Evolutionary conservation across 2,329 filamentous ascomycete genomes (phyloP), one percentile per base, ranked within the genome.

Genomic region (Bipolaris bicolor): DNA sequence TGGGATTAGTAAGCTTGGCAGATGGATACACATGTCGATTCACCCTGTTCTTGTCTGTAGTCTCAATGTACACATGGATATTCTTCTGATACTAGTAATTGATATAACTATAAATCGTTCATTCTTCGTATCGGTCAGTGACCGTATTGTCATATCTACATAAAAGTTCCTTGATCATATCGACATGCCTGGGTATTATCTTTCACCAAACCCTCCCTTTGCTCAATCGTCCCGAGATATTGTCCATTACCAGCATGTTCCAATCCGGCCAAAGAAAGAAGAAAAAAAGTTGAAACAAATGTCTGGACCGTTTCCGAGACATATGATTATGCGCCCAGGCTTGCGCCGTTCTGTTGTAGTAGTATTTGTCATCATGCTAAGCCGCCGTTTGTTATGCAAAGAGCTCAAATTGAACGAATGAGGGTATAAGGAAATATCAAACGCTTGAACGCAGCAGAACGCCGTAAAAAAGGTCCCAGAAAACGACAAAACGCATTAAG

Each of bases 401-500:
- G 49, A 53, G 41, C 52, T 31, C 36, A 49, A 26, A 54, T 40
- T 49, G 45, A 50, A 33, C 48, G 55, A 60, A 57, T 57, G 70
- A 71, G 70, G 70, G 70, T 73, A 73, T 73, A 68, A 69, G 61
- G 61, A 66, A 72, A 69, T 62, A 11, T 48, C 48, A 65, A 63
- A 62, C 72, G 71, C 71, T 75, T 73, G 69, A 76, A 76, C 71
- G 72, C 72, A 71, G 65, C 62, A 73, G 48, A 60, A 63, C 44
- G 41, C 51, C 49, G 54, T 44, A 49, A 52, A 59, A 57, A 22
- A 45, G 45, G 54, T 55, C 55, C 46, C 37, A 57, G 47, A 63
- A 57, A 46, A 49, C 49, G 24, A 40, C 22, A 53, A 41, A 60
- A 41, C 62, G 46, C 50, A 63, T 64, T 64, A 63, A 15, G 60